Conservation (phyloP, 2,329 filamentous ascomycete genomes). For the Diaporthe sp. region DNA sequence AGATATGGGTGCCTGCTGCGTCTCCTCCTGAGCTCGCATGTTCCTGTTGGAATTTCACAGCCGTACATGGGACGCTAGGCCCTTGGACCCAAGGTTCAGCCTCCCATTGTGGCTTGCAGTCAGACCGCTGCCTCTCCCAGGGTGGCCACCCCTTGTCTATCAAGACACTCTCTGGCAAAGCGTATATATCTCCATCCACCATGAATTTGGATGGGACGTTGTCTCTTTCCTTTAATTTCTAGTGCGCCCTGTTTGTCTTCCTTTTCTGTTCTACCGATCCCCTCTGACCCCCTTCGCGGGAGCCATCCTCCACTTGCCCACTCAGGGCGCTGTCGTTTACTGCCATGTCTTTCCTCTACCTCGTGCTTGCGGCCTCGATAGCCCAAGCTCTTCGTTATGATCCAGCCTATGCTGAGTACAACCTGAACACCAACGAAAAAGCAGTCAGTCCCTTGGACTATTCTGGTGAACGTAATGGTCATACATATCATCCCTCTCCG, state of each 20-base stretch:
- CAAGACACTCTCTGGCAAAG: neutral
- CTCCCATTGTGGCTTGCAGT: slow-evolving; percentile 11
- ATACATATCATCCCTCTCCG: slow-evolving; percentile 67
- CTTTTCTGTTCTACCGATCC: neutral
- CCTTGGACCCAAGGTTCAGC: slow-evolving; percentile 16
- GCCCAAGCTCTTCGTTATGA: slow-evolving; percentile 46
- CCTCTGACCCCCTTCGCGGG: neutral
- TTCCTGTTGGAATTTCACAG: slow-evolving; percentile 8
- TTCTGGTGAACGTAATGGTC: slow-evolving; percentile 65
- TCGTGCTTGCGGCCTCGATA: slow-evolving; percentile 39
- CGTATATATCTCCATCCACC: slow-evolving; percentile 20
- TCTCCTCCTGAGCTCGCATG: neutral
- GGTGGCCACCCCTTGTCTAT: slow-evolving; percentile 5
- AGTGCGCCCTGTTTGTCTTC: neutral
- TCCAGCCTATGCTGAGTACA: slow-evolving; percentile 59
- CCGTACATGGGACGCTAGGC: slow-evolving; percentile 17
- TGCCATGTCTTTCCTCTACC: slow-evolving; percentile 41
- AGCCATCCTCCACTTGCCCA: slow-evolving; percentile 29
- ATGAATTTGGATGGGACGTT: neutral
- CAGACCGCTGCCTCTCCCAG: slow-evolving; percentile 1
- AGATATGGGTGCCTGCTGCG: slow-evolving; percentile 22
- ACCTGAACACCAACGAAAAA: slow-evolving; percentile 70
- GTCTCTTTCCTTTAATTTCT: neutral
- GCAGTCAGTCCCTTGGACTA: slow-evolving; percentile 69
- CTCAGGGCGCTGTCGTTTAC: slow-evolving; percentile 34